Percentiles rank a stretch among this genome's conserved stretches.
Conservation (phyloP, 2,329 filamentous ascomycete species). For the Ophiosphaerella narmari region DNA sequence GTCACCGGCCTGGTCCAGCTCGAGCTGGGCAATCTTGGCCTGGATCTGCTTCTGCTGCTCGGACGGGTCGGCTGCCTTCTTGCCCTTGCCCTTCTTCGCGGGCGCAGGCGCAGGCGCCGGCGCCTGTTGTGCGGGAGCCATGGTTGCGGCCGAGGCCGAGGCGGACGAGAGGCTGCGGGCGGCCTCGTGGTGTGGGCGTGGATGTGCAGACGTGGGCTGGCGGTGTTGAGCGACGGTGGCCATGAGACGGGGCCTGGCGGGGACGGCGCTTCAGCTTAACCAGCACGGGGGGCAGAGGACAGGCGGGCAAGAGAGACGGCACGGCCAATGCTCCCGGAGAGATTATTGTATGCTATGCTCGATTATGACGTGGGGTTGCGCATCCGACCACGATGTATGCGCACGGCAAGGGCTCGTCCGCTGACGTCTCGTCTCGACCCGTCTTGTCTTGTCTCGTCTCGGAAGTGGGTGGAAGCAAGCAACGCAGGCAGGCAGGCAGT, state of each 20-base stretch:
- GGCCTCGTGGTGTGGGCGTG: constrained; percentile 46
- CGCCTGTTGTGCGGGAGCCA: constrained; percentile 52
- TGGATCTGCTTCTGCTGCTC: constrained; percentile 91
- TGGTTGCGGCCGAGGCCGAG: constrained; percentile 48
- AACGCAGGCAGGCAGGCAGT: no score
- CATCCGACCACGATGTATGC: constrained; percentile 19
- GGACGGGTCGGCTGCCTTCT: constrained; percentile 81
- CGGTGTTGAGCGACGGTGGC: constrained; percentile 44
- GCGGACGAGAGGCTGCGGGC: constrained; percentile 42
- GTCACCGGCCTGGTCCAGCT: constrained; percentile 89
- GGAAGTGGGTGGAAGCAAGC: constrained; percentile 16
- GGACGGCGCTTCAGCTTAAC: constrained; percentile 18
- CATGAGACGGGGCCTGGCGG: constrained; percentile 33
- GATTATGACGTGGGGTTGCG: constrained; percentile 14
- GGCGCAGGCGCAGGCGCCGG: constrained; percentile 57
- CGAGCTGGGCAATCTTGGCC: constrained; percentile 92
- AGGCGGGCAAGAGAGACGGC: no score
- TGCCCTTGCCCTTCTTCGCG: constrained; percentile 79
- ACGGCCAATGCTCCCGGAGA: no score
- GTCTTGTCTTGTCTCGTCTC: background rate
- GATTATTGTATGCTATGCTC: constrained; percentile 2
- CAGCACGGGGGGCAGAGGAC: background rate
- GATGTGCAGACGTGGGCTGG: constrained; percentile 35
- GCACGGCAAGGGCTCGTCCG: constrained; percentile 18
- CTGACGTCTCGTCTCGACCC: constrained; percentile 26